These are phyloP conservation scores for Ceratocystis cacaofunesta DNA, from an alignment of 2,329 filamentous ascomycete species.

Conservation along the genomic window DNA sequence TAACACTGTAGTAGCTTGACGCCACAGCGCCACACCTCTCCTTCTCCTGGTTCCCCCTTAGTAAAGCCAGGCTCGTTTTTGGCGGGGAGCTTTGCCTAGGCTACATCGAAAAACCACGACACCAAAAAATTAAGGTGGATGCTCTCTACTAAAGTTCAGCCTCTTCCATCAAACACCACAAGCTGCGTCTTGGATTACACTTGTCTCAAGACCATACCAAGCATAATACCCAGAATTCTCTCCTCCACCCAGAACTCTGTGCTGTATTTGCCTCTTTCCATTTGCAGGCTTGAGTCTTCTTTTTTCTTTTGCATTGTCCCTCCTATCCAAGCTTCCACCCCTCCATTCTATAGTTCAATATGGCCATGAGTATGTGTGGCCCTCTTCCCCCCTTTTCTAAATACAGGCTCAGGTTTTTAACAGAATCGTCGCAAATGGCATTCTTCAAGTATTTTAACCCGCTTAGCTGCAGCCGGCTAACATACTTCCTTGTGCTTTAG, in stretches of 20 bases:
- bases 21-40: conserved; percentile 3
- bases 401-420: not conserved
- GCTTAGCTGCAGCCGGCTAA: not conserved
- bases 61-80: conserved; percentile 3
- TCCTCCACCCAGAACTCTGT: conserved; percentile 6
- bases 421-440: not conserved
- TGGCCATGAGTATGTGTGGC: conserved; percentile 28
- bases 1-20: not conserved
- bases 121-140: conserved; percentile 16
- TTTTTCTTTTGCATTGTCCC: conserved; percentile 8
- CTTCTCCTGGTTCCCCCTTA: not conserved
- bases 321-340: conserved; percentile 8
- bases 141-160: conserved; percentile 9
- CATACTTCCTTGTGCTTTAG: conserved; percentile 29
- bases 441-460: not conserved
- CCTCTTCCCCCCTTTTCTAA: conserved; percentile 12
- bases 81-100: conserved; percentile 15
- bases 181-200: conserved; percentile 6
- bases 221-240: conserved; percentile 5
- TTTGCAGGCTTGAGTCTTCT: conserved; percentile 4
- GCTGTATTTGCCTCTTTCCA: not conserved
- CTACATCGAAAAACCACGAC: conserved; percentile 17
- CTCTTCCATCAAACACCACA: conserved; percentile 11
- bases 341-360: conserved; percentile 21
- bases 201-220: not conserved